Conservation (phyloP, 2,329 filamentous ascomycete genomes). For the Arthroderma sp. region DNA sequence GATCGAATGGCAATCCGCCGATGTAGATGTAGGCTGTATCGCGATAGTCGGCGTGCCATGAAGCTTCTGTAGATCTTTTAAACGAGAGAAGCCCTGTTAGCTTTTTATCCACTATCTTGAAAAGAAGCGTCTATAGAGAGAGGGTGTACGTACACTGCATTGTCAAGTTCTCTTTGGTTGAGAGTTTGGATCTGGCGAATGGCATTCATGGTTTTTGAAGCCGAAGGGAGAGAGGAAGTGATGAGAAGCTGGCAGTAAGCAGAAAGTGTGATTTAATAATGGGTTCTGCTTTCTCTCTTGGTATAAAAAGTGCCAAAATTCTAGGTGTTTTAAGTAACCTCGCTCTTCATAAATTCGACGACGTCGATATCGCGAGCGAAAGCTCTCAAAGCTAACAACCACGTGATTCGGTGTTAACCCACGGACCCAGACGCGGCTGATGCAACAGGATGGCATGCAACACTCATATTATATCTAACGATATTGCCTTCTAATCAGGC, state of each 20-base stretch:
- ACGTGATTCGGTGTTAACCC: no score
- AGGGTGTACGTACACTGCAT: conserved; percentile 52
- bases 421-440: no score
- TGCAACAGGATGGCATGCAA: no score
- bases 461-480: no score
- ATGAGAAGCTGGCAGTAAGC: background rate
- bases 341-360: background rate
- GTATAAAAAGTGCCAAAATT: no score
- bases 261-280: background rate
- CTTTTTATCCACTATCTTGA: no score
- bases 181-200: conserved; percentile 85
- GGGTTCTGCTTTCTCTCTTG: background rate
- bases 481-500: no score
- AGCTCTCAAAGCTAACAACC: background rate
- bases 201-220: conserved; percentile 58
- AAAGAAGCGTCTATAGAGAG: background rate
- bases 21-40: conserved; percentile 96
- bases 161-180: conserved; percentile 88
- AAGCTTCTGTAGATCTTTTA: conserved; percentile 62
- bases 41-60: conserved; percentile 95
- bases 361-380: background rate
- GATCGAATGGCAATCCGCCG: conserved; percentile 79
- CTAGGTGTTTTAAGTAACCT: background rate
- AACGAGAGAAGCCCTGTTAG: background rate
- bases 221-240: background rate